These are phyloP conservation scores for Heliamphora exappendiculata DNA, from an alignment of 148 eudicot species.

Conservation along the genomic window DNA sequence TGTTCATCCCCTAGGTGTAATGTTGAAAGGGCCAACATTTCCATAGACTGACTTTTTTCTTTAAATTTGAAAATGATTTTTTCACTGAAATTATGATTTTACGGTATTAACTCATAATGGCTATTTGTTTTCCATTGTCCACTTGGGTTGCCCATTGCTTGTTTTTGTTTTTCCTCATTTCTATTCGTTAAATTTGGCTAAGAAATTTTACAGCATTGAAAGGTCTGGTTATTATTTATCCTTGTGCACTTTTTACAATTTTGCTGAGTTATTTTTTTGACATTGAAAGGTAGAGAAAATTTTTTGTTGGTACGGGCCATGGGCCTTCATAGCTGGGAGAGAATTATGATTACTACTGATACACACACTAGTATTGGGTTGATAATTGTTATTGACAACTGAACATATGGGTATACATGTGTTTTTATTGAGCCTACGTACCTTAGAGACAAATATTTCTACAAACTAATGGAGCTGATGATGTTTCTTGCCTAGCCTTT, in stretches of 20 bases:
- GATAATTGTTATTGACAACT: not conserved
- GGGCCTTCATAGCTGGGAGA: not conserved
- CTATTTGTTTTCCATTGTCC: not conserved
- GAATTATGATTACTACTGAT: not conserved
- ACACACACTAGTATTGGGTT: not conserved
- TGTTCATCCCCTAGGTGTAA: no score
- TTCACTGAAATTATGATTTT: no score
- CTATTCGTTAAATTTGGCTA: not conserved
- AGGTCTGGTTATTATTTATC: no score
- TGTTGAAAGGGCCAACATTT: no score
- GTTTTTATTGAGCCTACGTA: not conserved
- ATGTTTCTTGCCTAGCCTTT: not conserved
- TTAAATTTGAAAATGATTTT: no score
- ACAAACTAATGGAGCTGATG: not conserved
- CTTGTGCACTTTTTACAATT: no score
- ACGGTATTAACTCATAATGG: not conserved
- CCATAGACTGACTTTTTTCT: no score
- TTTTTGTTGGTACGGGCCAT: not conserved
- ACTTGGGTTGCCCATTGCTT: not conserved
- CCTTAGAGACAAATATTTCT: not conserved
- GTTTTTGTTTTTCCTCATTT: not conserved
- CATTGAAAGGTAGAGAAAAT: not conserved
- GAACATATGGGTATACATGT: not conserved
- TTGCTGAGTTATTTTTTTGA: no score
- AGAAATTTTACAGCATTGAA: not conserved